A percentile compares a stretch with the other conserved stretches of the same genome.
Evolutionary conservation across 768 basidiomycete species (phyloP).

Genomic region (Tulasnella sp.): DNA sequence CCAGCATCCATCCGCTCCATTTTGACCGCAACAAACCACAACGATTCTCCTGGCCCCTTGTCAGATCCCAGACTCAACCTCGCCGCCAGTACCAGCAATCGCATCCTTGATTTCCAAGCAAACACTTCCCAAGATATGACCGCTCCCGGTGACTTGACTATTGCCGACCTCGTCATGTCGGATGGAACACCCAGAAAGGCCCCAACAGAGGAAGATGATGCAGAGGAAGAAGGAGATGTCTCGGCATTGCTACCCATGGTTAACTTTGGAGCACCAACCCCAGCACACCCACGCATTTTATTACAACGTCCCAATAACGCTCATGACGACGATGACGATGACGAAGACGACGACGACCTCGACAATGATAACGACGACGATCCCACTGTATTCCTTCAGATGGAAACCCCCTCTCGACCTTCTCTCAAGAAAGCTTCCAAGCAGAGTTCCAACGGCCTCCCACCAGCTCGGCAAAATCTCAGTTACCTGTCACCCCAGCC

Average conservation of each 20-base stretch:
- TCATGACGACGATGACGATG: constrained; percentile 10
- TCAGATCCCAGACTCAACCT: constrained; percentile 17
- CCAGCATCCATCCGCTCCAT: not conserved
- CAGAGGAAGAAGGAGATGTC: constrained; percentile 18
- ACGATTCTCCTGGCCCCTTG: constrained; percentile 17
- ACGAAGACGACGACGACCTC: constrained; percentile 16
- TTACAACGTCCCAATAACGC: not conserved
- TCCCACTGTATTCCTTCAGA: constrained; percentile 1
- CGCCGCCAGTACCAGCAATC: not conserved
- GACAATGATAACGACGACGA: constrained; percentile 19
- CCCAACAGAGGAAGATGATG: not conserved
- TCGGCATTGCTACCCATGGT: constrained; percentile 20
- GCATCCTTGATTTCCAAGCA: constrained; percentile 6
- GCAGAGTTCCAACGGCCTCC: not conserved
- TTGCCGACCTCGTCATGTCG: not conserved
- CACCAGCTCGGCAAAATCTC: constrained; percentile 2
- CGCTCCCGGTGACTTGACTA: not conserved
- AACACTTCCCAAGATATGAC: constrained; percentile 2
- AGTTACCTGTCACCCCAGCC: constrained; percentile 16
- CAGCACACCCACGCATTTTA: constrained; percentile 3
- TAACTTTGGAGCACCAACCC: constrained; percentile 19
- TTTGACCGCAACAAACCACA: not conserved
- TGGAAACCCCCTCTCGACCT: constrained; percentile 10
- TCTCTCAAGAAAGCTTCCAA: not conserved
- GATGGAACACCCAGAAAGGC: not conserved